Percentiles rank a stretch among this genome's conserved stretches.
These are phyloP conservation scores for Boletus bicolor DNA, from an alignment of 768 basidiomycete genomes.

Conservation along the genomic window DNA sequence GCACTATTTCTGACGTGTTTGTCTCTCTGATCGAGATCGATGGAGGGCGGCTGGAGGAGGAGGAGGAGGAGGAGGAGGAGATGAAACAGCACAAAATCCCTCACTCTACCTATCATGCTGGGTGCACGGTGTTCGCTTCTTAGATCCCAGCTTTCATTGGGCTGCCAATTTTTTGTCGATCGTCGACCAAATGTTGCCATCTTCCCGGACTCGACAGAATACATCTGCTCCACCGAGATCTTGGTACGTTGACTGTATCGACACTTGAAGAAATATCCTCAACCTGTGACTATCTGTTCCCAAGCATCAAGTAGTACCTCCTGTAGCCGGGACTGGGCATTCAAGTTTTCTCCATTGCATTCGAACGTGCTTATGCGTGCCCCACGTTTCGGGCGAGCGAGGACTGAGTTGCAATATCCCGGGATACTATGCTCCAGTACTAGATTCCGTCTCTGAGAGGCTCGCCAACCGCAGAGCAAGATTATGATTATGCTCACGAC, in stretches of 20 bases:
- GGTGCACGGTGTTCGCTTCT: neutral
- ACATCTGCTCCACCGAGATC: neutral
- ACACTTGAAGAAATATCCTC: neutral
- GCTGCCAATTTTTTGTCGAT: neutral
- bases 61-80: neutral
- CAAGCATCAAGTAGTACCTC: no score
- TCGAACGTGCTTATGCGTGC: neutral
- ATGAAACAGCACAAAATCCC: neutral
- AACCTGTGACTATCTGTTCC: neutral
- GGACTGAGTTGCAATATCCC: neutral
- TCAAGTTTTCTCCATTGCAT: neutral
- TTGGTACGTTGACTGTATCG: neutral
- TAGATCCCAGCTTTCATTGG: neutral
- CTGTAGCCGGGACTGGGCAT: neutral
- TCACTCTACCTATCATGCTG: neutral
- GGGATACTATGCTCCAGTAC: neutral
- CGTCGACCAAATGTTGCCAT: neutral
- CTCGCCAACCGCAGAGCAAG: neutral
- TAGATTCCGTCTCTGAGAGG: neutral
- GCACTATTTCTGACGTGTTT: neutral
- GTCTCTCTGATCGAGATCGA: neutral
- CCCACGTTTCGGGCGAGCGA: neutral
- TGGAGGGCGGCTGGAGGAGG: neutral
- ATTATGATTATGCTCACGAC: neutral
- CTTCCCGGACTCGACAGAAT: neutral